Conservation (phyloP, 495 filamentous ascomycete genomes). For the Lasiosphaeris hirsuta region DNA sequence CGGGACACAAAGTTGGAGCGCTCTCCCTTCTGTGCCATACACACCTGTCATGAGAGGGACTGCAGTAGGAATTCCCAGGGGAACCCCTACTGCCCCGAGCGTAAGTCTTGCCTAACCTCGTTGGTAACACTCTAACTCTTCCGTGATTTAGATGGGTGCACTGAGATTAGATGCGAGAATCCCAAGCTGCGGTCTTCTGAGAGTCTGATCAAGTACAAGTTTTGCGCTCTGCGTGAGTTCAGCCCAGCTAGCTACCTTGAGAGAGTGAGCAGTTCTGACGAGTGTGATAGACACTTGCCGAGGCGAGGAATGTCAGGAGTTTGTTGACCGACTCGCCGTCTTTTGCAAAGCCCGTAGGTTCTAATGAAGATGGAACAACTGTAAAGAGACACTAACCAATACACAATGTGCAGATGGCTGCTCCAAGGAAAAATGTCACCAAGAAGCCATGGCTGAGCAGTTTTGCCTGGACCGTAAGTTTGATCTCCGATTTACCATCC, state of each 20-base stretch:
- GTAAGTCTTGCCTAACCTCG: constrained; percentile 18
- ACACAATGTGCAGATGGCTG: constrained; percentile 11
- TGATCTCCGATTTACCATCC: not conserved
- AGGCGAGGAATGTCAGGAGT: constrained; percentile 13
- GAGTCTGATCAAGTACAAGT: not conserved
- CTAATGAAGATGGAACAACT: too few species aligned
- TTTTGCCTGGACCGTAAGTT: constrained; percentile 25
- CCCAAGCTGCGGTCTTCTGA: constrained; percentile 2
- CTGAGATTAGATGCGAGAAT: constrained; percentile 7
- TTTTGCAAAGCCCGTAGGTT: constrained; percentile 21
- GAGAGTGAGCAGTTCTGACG: not conserved
- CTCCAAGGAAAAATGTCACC: constrained; percentile 18
- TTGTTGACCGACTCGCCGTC: constrained; percentile 16
- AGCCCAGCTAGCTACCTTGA: too few species aligned
- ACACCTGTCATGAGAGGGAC: constrained; percentile 29
- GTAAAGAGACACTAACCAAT: not conserved
- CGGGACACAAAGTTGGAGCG: constrained; percentile 11
- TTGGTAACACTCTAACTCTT: not conserved
- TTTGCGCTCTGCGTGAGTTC: constrained; percentile 23
- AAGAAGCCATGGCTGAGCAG: constrained; percentile 17
- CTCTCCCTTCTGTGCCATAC: constrained; percentile 23
- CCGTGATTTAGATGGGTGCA: constrained; percentile 6
- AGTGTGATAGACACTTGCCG: constrained; percentile 24
- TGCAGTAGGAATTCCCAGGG: constrained; percentile 21
- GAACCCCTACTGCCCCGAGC: constrained; percentile 24